Conservation (phyloP, 495 filamentous ascomycete species). For the Podospora bellae-mahoneyi region DNA sequence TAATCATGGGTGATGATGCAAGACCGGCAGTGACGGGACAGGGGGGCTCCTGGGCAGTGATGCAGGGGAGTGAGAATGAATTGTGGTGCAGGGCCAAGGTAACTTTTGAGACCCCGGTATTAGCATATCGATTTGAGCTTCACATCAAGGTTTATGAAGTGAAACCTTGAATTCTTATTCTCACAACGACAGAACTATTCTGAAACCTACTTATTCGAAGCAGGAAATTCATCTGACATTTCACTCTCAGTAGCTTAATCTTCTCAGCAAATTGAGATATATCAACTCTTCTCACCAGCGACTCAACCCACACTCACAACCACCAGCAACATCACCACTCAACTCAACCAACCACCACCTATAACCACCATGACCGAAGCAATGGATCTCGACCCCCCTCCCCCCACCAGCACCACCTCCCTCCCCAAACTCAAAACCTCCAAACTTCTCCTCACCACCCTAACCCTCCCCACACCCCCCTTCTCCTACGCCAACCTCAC, state of each 20-base stretch:
- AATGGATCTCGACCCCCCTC: conserved; percentile 24
- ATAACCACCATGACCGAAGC: background rate
- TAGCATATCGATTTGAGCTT: background rate
- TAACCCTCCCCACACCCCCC: conserved; percentile 36
- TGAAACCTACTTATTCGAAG: conserved; percentile 58
- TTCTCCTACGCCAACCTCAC: conserved; percentile 45
- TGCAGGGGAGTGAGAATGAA: background rate
- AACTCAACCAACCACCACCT: conserved; percentile 6
- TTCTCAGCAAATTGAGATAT: too few species aligned
- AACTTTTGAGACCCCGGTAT: background rate
- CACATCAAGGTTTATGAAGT: background rate
- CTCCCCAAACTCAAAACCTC: conserved; percentile 25
- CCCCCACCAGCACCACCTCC: conserved; percentile 3
- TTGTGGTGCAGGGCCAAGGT: background rate
- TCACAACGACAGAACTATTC: background rate
- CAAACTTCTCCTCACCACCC: conserved; percentile 30
- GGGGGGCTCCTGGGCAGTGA: background rate
- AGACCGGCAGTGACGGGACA: background rate
- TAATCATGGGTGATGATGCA: background rate
- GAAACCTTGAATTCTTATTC: background rate
- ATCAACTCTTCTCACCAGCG: too few species aligned
- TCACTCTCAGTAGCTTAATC: too few species aligned
- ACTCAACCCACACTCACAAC: too few species aligned
- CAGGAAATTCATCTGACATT: conserved; percentile 22
- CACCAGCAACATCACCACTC: background rate